Percentiles rank a stretch among this genome's conserved stretches.
Conservation (phyloP, 345 rosid species). For the Eucalyptus dawsonii region DNA sequence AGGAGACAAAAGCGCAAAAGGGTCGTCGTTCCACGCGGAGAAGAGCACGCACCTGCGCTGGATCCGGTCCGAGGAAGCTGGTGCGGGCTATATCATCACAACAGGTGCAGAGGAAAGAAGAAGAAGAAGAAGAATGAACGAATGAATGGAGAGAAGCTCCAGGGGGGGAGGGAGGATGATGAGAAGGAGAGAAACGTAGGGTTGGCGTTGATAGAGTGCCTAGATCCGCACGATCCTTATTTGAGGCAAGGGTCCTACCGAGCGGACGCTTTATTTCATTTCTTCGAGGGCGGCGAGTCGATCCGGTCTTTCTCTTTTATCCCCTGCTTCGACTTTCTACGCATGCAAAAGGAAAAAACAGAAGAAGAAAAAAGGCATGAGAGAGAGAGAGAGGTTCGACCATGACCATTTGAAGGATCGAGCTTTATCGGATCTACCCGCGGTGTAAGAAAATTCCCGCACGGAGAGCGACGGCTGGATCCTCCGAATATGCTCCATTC, state of each 20-base stretch:
- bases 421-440: neutral
- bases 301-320: neutral
- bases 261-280: neutral
- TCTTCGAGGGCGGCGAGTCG: neutral
- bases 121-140: neutral
- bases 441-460: neutral
- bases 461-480: neutral
- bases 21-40: neutral
- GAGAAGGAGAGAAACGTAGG: neutral
- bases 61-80: neutral
- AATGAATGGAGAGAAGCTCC: neutral
- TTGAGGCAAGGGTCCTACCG: neutral
- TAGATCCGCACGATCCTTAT: neutral
- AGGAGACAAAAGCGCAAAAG: neutral
- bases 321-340: neutral
- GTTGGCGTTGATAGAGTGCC: neutral
- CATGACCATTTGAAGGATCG: neutral
- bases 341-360: neutral
- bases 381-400: neutral
- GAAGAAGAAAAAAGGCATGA: neutral
- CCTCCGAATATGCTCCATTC: neutral
- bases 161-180: neutral
- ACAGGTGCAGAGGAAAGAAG: neutral
- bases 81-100: neutral
- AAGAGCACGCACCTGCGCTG: neutral